Conservation (phyloP, 805 yeast species). For the Nakazawaea holstii region DNA sequence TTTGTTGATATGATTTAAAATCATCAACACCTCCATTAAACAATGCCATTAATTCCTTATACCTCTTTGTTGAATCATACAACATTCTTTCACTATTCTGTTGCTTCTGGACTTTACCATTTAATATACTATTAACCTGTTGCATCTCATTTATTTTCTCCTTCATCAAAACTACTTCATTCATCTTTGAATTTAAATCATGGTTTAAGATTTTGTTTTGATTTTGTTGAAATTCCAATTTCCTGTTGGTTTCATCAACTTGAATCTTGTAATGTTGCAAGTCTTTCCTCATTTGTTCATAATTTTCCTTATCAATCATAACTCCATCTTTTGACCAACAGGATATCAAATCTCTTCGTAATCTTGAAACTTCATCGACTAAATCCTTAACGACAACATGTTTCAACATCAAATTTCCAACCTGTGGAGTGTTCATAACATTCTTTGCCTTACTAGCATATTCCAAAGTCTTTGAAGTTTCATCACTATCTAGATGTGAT, state of each 20-base stretch:
- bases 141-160: slow-evolving; percentile 17
- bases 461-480: slow-evolving; percentile 47
- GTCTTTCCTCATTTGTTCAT: slow-evolving; percentile 43
- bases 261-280: slow-evolving; percentile 45
- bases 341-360: slow-evolving; percentile 52
- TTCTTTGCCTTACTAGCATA: slow-evolving; percentile 55
- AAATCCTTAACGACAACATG: slow-evolving; percentile 39
- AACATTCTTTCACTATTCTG: slow-evolving; percentile 26
- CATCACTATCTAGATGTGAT: slow-evolving; percentile 39
- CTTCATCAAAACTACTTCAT: slow-evolving; percentile 18
- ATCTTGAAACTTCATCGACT: slow-evolving; percentile 37
- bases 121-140: slow-evolving; percentile 20
- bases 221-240: slow-evolving; percentile 31
- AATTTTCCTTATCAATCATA: slow-evolving; percentile 55
- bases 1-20: slow-evolving; percentile 17
- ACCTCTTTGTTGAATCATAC: slow-evolving; percentile 25
- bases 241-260: slow-evolving; percentile 39
- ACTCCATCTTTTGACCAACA: slow-evolving; percentile 62
- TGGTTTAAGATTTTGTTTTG: slow-evolving; percentile 27
- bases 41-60: slow-evolving; percentile 24
- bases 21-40: slow-evolving; percentile 22
- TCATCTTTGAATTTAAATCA: slow-evolving; percentile 15
- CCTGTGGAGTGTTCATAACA: slow-evolving; percentile 46
- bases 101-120: slow-evolving; percentile 24
- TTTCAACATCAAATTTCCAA: slow-evolving; percentile 39